Evolutionary conservation across 345 rosid genomes (phyloP), one percentile per base, ranked within the genome.

Genomic region (Pugionium cornutum): DNA sequence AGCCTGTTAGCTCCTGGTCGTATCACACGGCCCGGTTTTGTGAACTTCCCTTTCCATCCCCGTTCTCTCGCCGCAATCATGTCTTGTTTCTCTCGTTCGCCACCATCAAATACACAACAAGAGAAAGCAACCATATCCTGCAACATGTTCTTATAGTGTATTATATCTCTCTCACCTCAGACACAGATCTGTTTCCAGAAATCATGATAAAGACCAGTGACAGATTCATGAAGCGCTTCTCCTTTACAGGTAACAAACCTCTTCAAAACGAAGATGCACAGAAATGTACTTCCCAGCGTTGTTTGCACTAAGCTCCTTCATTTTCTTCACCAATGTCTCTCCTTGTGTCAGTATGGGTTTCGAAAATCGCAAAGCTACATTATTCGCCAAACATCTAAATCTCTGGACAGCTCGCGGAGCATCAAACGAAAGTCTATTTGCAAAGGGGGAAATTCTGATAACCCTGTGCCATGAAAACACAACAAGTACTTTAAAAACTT

Each of bases 91-190:
- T 95, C 99, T 74, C 84, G 84, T 65, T 74, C 79, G 36, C 98
- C 99, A 46, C 99, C 99, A 80, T 89, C 99, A 82, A 89, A 95
- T 66, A 95, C 78, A 70, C 99, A 95, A 73, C 99, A 95, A 62
- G 99, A 95, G 79, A 95, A 95, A 77, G 99, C 99, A 69, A 95
- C 99, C 99, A 95, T 91, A 80, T 95, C 99, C 99, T 95, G 83
- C 44, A 70, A 47, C 40, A 67, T 67, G 10, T 55, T 35, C 1
- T 45, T 40, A 47, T 47, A 60, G 27, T 51, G 31, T 39, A 61
- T 37, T 39, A 44, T 4, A 35, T 40, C 35, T 31, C 18, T 18
- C 35, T 57, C 27, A 47, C 30, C 41, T 47, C 29, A 33, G 28
- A 41, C 28, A 59, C 37, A 67, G 42, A 58, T 64, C 32, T 47